Conservation (phyloP, 1,139 yeast species). For the Arxiozyma telluris region DNA sequence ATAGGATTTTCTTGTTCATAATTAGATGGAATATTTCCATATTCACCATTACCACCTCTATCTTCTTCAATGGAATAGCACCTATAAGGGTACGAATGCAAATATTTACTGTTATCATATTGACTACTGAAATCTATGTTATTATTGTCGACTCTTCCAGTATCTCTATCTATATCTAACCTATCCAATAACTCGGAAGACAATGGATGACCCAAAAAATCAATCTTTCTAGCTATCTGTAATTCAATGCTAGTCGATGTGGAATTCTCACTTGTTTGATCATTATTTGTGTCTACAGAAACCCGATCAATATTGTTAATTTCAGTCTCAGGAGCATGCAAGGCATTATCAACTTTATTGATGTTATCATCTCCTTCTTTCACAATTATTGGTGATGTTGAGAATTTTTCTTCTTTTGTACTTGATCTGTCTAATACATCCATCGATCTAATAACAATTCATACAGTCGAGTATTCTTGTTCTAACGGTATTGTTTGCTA, state of each 20-base stretch:
- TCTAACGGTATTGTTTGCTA: background rate
- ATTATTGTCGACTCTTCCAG: background rate
- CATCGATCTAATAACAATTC: background rate
- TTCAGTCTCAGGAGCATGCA: background rate
- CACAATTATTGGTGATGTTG: background rate
- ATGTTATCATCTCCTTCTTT: background rate
- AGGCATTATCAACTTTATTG: background rate
- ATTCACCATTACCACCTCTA: background rate
- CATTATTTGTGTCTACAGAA: background rate
- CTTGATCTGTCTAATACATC: background rate
- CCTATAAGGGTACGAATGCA: background rate
- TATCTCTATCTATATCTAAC: background rate
- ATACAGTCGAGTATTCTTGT: background rate
- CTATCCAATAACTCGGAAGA: constrained; percentile 1
- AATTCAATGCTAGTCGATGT: background rate
- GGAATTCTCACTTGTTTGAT: background rate
- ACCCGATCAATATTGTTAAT: too few relatives aligned
- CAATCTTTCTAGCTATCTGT: background rate
- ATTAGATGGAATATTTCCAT: background rate
- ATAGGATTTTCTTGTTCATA: background rate
- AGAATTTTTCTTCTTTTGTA: background rate
- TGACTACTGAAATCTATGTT: background rate
- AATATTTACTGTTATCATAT: background rate
- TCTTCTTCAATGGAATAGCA: background rate
- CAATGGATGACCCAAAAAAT: background rate